Evolutionary conservation across 208 protist species (phyloP), one percentile per base, ranked within the genome.

Genomic region (Trypanosoma congolense): DNA sequence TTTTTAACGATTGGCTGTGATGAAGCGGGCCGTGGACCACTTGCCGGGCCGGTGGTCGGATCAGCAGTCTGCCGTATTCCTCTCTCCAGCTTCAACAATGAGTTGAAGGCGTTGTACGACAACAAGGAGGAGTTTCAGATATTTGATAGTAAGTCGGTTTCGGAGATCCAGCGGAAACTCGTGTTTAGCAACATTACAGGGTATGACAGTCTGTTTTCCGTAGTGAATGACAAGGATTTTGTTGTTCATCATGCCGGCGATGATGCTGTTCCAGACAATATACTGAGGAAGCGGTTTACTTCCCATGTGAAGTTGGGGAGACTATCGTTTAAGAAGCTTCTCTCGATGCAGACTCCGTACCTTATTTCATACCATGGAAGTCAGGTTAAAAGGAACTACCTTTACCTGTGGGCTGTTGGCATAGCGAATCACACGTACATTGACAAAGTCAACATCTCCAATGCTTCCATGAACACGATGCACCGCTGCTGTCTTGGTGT

Each of bases 381-480:
- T 52, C 80, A 94, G 65, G 63, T 75, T 38, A 76, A 71, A 9
- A 81, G 82, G 38, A 90, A 92, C 57, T 90, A 94, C 58, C 64
- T 91, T 1, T 94, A 94, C 68, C 68, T 92, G 38, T 94, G 87
- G 87, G 79, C 79, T 29, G 80, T 92, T 51, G 83, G 79, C 25
- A 90, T 92, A 44, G 87, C 87, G 9, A 94, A 94, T 65, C 87
- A 94, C 64, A 74, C 83, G 10, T 91, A 92, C 66, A 90, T 94
- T 71, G 87, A 94, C 66, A 46, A 65, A 40, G 60, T 68, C 47
- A 94, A 94, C 61, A 94, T 94, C 49, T 90, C 80, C 60, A 73
- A 56, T 31, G 58, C 83, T 25, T 92, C 83, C 24, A 94, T 94
- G 87, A 67, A 81, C 51, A 73, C 78, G 26, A 92, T 94, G 81